Evolutionary conservation across 1,284 basidiomycete genomes (phyloP), one percentile per base, ranked within the genome.

Genomic region (Malassezia psittaci): DNA sequence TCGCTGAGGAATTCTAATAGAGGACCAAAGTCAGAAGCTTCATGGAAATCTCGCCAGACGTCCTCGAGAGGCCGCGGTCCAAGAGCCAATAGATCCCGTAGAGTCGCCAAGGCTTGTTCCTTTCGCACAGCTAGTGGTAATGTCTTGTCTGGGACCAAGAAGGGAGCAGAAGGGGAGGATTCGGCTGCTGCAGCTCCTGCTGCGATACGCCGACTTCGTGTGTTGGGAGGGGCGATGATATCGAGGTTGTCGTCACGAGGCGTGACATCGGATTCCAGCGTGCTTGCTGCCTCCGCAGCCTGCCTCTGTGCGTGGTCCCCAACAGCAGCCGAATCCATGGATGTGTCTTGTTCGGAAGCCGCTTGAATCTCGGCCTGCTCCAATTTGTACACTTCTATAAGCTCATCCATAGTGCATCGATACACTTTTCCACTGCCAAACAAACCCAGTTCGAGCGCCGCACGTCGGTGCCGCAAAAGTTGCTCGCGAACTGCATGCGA

Each of bases 401-500:
- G 63, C 54, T 64, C 64, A 46, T 49, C 59, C 51, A 68, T 54
- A 54, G 63, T 63, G 34, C 62, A 58, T 46, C 59, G 53, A 40
- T 66, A 56, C 33, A 63, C 51, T 29, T 57, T 49, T 2, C 69
- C 69, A 38, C 54, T 64, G 6, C 83, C 83, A 49, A 93, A 81
- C 16, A 96, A 82, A 16, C 90, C 89, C 80, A 90, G 86, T 69
- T 96, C 91, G 24, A 96, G 81, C 5, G 87, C 89, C 66, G 96
- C 90, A 61, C 87, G 87, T 75, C 91, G 94, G 77, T 96, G 90
- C 69, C 66, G 88, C 64, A 93, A 79, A 21, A 98, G 81, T 75
- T 96, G 93, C 72, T 96, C 91, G 72, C 93, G 89, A 16, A 98
- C 79, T 0, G 93, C 90, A 72, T 91, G 88, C 2, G 93, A 83